A percentile compares a stretch with the other conserved stretches of the same genome.
Evolutionary conservation across 768 basidiomycete genomes (phyloP).

Genomic region (Astraeus odoratus): DNA sequence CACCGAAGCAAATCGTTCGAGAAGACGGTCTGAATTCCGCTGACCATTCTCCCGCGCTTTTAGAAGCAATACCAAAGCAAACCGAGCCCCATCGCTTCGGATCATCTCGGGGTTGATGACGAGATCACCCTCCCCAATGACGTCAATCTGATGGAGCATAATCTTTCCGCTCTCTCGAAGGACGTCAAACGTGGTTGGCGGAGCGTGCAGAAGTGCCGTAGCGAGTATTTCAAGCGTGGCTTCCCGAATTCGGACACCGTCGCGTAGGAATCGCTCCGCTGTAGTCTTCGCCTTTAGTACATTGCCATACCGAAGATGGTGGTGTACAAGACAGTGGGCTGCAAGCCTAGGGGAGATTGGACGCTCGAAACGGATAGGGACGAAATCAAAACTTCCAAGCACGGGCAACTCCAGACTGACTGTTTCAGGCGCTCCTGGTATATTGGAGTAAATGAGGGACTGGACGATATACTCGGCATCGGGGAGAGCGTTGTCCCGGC

Average conservation of each 20-base stretch:
- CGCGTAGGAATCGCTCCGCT: slow-evolving; percentile 45
- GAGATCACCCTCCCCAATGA: slow-evolving; percentile 15
- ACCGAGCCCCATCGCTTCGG: slow-evolving; percentile 34
- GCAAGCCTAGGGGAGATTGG: slow-evolving; percentile 52
- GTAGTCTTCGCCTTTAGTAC: slow-evolving; percentile 41
- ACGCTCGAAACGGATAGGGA: slow-evolving; percentile 41
- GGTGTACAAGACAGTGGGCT: slow-evolving; percentile 59
- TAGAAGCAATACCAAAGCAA: slow-evolving; percentile 47
- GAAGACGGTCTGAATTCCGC: slow-evolving; percentile 53
- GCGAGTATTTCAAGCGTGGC: slow-evolving; percentile 42
- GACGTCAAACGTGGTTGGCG: slow-evolving; percentile 17
- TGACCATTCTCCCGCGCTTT: slow-evolving; percentile 49
- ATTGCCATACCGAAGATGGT: slow-evolving; percentile 48
- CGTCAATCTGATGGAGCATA: slow-evolving; percentile 11
- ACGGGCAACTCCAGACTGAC: slow-evolving; percentile 15
- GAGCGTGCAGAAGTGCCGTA: slow-evolving; percentile 12
- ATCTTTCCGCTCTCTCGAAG: slow-evolving; percentile 13
- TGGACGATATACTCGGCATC: slow-evolving; percentile 56
- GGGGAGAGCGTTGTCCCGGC: slow-evolving; percentile 34
- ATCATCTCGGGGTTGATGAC: slow-evolving; percentile 31
- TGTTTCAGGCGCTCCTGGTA: neutral
- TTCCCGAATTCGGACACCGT: slow-evolving; percentile 43
- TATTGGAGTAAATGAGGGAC: slow-evolving; percentile 41
- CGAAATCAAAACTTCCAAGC: slow-evolving; percentile 27
- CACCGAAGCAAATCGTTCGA: slow-evolving; percentile 50